These are phyloP conservation scores for Aspergillus egyptiacus DNA, from an alignment of 495 filamentous ascomycete species.

Conservation along the genomic window DNA sequence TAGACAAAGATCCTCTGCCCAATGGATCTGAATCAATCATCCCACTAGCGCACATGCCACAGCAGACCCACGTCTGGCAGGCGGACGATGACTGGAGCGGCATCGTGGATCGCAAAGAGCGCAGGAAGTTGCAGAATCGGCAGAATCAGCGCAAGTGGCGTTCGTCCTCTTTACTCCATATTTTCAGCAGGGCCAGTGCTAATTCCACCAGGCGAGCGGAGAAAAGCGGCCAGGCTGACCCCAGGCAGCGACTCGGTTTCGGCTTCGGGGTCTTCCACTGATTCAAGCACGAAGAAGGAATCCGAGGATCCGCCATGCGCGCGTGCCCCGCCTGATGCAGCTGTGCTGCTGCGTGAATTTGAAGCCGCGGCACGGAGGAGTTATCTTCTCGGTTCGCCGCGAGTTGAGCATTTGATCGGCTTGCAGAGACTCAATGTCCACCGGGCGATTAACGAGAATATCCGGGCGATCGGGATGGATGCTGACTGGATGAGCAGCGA, in stretches of 20 bases:
- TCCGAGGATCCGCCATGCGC: neutral
- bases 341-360: neutral
- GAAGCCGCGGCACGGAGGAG: constrained; percentile 3
- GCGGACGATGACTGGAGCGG: constrained; percentile 19
- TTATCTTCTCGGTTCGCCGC: constrained; percentile 3
- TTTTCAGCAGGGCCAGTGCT: neutral
- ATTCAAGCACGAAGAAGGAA: neutral
- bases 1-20: neutral
- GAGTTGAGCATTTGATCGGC: constrained; percentile 11
- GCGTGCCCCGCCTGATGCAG: neutral
- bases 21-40: neutral
- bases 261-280: too few species aligned
- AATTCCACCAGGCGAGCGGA: neutral
- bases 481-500: constrained; percentile 4
- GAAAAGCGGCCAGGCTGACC: constrained; percentile 1
- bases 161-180: constrained; percentile 4
- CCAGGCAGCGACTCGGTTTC: too few species aligned
- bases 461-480: constrained; percentile 14
- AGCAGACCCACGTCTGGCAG: constrained; percentile 7
- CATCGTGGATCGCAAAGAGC: constrained; percentile 8
- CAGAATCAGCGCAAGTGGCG: constrained; percentile 16
- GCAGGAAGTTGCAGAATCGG: constrained; percentile 17
- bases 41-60: constrained; percentile 14
- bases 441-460: constrained; percentile 16
- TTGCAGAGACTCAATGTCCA: constrained; percentile 15